phyloP scores from a whole-genome alignment of 2,329 filamentous ascomycete genomes.

The Sclerotinia glacialis region DNA sequence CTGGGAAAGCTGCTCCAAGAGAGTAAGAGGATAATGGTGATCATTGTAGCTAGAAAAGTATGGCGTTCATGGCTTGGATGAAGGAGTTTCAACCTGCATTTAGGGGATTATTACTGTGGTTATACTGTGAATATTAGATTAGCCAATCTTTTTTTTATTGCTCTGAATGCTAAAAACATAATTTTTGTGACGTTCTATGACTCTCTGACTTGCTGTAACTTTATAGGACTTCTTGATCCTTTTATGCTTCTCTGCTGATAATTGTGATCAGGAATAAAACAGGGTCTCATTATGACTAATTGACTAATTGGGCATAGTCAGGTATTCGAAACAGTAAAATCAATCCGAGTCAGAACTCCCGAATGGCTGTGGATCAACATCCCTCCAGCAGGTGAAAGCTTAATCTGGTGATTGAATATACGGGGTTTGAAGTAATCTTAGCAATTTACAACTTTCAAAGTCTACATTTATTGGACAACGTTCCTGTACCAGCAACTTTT shows the following conservation, averaged over 20 bases:
- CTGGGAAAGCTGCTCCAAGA: conserved; percentile 35
- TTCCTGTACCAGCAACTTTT: neutral
- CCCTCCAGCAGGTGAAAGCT: conserved; percentile 9
- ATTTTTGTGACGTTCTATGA: neutral
- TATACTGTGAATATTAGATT: conserved; percentile 19
- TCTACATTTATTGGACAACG: neutral
- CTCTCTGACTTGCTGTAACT: neutral
- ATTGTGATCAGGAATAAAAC: neutral
- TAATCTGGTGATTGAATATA: conserved; percentile 12
- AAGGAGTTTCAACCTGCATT: conserved; percentile 21
- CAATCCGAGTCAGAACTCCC: conserved; percentile 13
- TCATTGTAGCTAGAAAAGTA: conserved; percentile 28
- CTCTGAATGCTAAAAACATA: neutral
- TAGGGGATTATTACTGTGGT: conserved; percentile 16
- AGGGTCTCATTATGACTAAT: conserved; percentile 8
- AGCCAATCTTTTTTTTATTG: conserved; percentile 17
- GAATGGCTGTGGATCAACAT: conserved; percentile 11
- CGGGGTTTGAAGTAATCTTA: neutral
- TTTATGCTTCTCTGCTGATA: neutral
- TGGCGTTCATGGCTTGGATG: conserved; percentile 28
- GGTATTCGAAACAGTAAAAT: conserved; percentile 8
- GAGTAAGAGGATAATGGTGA: conserved; percentile 21
- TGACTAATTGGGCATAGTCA: conserved; percentile 8
- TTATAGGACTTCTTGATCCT: neutral
- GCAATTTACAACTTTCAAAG: neutral